Percentiles rank a stretch among this genome's conserved stretches.
These are phyloP conservation scores for Polygonum aviculare DNA, from an alignment of 148 eudicot genomes.

Conservation along the genomic window DNA sequence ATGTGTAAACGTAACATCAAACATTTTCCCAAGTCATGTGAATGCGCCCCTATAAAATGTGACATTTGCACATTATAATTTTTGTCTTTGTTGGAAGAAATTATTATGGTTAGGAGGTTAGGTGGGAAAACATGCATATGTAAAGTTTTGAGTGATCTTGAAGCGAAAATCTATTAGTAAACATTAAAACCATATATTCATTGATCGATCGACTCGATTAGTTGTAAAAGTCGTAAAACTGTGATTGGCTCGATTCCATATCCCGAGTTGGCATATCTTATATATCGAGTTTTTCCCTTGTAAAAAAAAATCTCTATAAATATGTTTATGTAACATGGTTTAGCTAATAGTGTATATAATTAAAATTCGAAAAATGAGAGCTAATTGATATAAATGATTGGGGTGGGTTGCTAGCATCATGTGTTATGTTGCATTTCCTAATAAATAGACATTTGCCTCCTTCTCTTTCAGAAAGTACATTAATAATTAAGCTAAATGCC, in stretches of 20 bases:
- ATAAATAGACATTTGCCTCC: neutral
- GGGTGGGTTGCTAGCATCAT: neutral
- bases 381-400: neutral
- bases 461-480: neutral
- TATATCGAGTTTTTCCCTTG: too few species aligned
- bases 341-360: neutral
- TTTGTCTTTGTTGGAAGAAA: neutral
- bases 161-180: neutral
- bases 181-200: too few species aligned
- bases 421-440: neutral
- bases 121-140: neutral
- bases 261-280: too few species aligned
- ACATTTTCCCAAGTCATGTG: neutral
- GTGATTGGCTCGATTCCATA: too few species aligned
- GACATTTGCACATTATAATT: constrained; percentile 4
- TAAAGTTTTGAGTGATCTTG: neutral
- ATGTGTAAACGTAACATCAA: constrained; percentile 4
- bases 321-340: neutral
- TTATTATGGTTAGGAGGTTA: constrained; percentile 3
- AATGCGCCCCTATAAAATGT: neutral
- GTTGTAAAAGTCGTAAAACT: too few species aligned
- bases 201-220: too few species aligned
- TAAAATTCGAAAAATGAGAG: neutral
- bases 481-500: neutral
- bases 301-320: neutral